These are phyloP conservation scores for Ophiostoma pallidulum DNA, from an alignment of 2,329 filamentous ascomycete species.

Conservation along the genomic window DNA sequence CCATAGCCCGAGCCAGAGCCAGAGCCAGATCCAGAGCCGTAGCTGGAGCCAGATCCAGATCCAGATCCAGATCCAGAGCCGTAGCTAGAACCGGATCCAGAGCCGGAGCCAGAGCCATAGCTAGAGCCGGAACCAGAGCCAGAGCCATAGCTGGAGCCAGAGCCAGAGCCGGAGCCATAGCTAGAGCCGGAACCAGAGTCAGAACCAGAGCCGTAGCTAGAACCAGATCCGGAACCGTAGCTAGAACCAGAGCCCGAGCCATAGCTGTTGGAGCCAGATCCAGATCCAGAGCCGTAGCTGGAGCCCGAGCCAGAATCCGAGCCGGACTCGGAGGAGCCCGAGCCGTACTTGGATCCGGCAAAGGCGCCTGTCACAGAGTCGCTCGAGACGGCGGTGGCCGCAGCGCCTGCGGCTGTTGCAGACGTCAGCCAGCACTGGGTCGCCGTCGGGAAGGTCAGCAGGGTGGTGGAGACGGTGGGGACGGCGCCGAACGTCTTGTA, in stretches of 20 bases:
- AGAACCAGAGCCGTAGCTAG: neutral
- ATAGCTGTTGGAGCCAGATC: neutral
- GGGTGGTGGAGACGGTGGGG: slow-evolving; percentile 31
- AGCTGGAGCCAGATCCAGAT: neutral
- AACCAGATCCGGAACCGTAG: neutral
- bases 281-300: neutral
- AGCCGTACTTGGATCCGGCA: no score
- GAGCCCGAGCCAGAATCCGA: neutral
- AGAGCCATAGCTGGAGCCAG: neutral
- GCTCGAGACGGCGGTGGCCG: neutral
- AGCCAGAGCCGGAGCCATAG: neutral
- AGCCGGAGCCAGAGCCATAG: neutral
- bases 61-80: neutral
- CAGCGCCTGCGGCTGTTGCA: no score
- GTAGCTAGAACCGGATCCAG: neutral
- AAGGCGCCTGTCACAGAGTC: neutral
- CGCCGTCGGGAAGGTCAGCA: slow-evolving; percentile 28
- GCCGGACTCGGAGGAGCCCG: neutral
- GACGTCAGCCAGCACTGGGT: slow-evolving; percentile 30
- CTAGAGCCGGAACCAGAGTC: neutral
- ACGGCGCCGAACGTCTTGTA: slow-evolving; percentile 30
- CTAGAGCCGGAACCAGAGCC: neutral
- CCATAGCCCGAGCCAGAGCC: neutral
- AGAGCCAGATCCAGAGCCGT: neutral
- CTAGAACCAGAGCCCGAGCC: neutral